A percentile compares a stretch with the other conserved stretches of the same genome.
Conservation (phyloP, 495 filamentous ascomycete genomes). For the Aspergillus conjunctus region DNA sequence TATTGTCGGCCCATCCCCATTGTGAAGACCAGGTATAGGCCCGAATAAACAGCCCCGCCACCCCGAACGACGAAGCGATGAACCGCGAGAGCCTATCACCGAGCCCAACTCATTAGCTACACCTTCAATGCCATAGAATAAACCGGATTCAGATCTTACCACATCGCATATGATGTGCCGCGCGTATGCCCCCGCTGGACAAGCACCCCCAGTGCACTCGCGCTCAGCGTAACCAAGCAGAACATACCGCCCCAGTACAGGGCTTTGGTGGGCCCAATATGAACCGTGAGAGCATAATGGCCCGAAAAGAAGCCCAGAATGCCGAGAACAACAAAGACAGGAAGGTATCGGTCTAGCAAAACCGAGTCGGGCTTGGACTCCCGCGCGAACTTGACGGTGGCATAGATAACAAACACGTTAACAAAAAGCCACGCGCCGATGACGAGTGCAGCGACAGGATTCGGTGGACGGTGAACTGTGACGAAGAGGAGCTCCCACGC, state of each 20-base stretch:
- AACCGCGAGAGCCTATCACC: constrained; percentile 18
- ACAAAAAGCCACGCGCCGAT: constrained; percentile 19
- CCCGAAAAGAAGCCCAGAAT: constrained; percentile 13
- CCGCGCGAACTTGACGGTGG: constrained; percentile 21
- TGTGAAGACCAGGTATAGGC: not conserved
- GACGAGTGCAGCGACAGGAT: not conserved
- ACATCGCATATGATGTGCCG: constrained; percentile 17
- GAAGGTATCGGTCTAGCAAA: constrained; percentile 16
- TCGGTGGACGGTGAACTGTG: constrained; percentile 8
- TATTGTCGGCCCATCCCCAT: constrained; percentile 13
- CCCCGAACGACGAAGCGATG: constrained; percentile 4
- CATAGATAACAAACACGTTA: constrained; percentile 21
- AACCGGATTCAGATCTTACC: constrained; percentile 12
- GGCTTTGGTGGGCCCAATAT: constrained; percentile 5
- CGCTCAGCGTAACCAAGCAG: constrained; percentile 15
- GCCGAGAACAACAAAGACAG: constrained; percentile 14
- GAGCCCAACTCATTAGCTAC: no score
- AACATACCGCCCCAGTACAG: constrained; percentile 22
- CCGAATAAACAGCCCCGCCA: constrained; percentile 2
- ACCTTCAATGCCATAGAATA: not conserved
- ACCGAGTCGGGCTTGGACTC: constrained; percentile 19
- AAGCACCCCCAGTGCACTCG: constrained; percentile 8
- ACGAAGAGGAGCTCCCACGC: constrained; percentile 13
- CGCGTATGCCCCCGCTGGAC: constrained; percentile 20
- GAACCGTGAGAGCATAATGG: constrained; percentile 12